phyloP scores from a whole-genome alignment of 2,329 filamentous ascomycete genomes.

The Dissoconium aciculare region DNA sequence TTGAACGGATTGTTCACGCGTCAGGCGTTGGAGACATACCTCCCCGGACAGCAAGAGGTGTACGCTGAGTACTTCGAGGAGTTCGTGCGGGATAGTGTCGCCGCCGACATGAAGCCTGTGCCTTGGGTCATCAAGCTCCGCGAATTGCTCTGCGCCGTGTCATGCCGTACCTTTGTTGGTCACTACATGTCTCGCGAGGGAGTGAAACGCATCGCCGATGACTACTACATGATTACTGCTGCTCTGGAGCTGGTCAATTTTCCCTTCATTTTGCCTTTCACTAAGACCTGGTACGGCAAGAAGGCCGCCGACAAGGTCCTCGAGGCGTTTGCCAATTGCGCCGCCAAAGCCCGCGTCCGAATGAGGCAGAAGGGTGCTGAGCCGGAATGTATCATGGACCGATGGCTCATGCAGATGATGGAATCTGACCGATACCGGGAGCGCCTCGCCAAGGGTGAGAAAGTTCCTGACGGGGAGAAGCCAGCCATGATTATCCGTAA shows the following conservation, averaged over 20 bases:
- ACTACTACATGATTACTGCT: slow-evolving; percentile 93
- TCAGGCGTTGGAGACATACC: slow-evolving; percentile 70
- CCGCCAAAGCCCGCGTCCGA: slow-evolving; percentile 72
- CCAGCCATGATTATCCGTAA: slow-evolving; percentile 67
- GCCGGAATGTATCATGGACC: slow-evolving; percentile 85
- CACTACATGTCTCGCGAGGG: slow-evolving; percentile 85
- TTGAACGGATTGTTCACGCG: slow-evolving; percentile 90
- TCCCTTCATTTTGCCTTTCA: slow-evolving; percentile 88
- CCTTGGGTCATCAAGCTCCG: slow-evolving; percentile 89
- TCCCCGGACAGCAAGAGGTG: slow-evolving; percentile 83
- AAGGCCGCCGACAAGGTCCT: slow-evolving; percentile 88
- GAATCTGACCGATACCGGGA: slow-evolving; percentile 71
- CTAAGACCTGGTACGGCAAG: slow-evolving; percentile 94
- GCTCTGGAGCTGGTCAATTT: slow-evolving; percentile 97
- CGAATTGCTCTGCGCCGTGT: slow-evolving; percentile 86
- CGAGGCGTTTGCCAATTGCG: slow-evolving; percentile 76
- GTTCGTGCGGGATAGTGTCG: slow-evolving; percentile 57
- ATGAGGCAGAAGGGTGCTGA: slow-evolving; percentile 72
- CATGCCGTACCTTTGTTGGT: slow-evolving; percentile 91
- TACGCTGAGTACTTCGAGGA: slow-evolving; percentile 74
- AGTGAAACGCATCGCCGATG: slow-evolving; percentile 86
- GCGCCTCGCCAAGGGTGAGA: slow-evolving; percentile 56
- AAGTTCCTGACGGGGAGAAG: slow-evolving; percentile 57
- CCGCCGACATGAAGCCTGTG: slow-evolving; percentile 55
- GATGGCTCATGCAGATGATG: slow-evolving; percentile 79